Base-by-base conservation (phyloP, 2,329 filamentous ascomycete species). In the Magnaporthiopsis rhizophila region DNA sequence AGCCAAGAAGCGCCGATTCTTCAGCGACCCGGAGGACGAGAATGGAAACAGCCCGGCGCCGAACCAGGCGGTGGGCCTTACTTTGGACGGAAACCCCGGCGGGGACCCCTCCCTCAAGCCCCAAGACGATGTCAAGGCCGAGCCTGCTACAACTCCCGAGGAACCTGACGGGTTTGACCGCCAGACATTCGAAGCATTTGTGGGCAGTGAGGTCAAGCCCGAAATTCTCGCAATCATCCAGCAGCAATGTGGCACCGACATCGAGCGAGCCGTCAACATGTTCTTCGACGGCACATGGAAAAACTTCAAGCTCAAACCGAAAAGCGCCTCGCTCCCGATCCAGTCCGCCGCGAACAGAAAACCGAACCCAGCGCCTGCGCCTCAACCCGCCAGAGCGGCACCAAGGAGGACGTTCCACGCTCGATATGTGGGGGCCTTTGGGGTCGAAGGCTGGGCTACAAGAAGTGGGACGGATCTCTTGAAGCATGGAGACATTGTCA, bases 361-460 rank as follows among this genome's bases (percentile, higher is more conserved):
- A 53, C 45, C 21, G 45, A 53, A 53, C 21, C 45, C 21, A 21
- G 45, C 45, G 21, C 45, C 45, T 21, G 21, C 45, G n/a, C 45
- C 45, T 24, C 45, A 53, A 24, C 36, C 58, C 53, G 34, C 12
- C 12, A 50, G 63, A 28, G 21, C 13, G 21, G 28, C 36, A 59
- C 58, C n/a, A 8, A 32, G 12, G 12, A 11, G 28, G 45, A n/a
- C 45, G 45, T 53, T 53, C 45, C 71, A 73, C 3, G 74, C 72
- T 45, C 78, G 95, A 71, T 99, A 98, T 71, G 85, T 98, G 66
- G 95, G 95, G 24, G 91, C 92, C 0, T 95, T 98, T 75, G 95
- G 95, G 11, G 92, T 91, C 5, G 91, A 89, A 64, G 95, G 89
- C 5, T 99, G 95, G 95, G 88, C 91, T 7, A 98, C 94, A 3